Conservation (phyloP, 2,329 filamentous ascomycete species). For the Xylaria sp. region DNA sequence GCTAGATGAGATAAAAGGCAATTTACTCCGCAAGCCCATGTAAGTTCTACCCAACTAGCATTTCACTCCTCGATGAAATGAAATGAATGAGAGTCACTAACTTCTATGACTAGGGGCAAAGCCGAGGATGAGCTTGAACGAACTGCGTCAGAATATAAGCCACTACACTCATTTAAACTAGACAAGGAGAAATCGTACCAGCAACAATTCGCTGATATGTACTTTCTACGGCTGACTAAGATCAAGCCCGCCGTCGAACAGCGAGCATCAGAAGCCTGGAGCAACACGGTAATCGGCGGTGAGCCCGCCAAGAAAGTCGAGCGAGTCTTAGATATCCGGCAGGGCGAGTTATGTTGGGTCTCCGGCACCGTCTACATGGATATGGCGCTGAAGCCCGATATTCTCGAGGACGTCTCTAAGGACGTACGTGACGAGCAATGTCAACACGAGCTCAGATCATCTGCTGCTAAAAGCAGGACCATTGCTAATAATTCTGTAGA, state of each 20-base stretch:
- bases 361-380: conserved; percentile 97
- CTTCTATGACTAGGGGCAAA: conserved; percentile 49
- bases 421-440: conserved; percentile 68
- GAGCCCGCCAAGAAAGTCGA: conserved; percentile 82
- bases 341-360: conserved; percentile 96
- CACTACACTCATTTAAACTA: conserved; percentile 79
- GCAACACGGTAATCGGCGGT: conserved; percentile 78
- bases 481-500: conserved; percentile 59
- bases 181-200: conserved; percentile 80
- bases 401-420: conserved; percentile 93
- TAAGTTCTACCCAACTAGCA: conserved; percentile 48
- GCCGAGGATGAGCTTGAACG: conserved; percentile 61
- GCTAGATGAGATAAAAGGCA: conserved; percentile 57
- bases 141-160: conserved; percentile 71
- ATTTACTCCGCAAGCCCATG: conserved; percentile 62
- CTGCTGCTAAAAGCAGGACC: neutral
- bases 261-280: conserved; percentile 80
- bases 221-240: conserved; percentile 89
- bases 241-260: conserved; percentile 86
- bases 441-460: neutral
- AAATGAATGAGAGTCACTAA: conserved; percentile 39
- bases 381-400: conserved; percentile 94
- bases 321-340: conserved; percentile 91
- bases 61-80: conserved; percentile 4
- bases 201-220: conserved; percentile 98